Conservation (phyloP, 768 basidiomycete species). For the Russula emetica region DNA sequence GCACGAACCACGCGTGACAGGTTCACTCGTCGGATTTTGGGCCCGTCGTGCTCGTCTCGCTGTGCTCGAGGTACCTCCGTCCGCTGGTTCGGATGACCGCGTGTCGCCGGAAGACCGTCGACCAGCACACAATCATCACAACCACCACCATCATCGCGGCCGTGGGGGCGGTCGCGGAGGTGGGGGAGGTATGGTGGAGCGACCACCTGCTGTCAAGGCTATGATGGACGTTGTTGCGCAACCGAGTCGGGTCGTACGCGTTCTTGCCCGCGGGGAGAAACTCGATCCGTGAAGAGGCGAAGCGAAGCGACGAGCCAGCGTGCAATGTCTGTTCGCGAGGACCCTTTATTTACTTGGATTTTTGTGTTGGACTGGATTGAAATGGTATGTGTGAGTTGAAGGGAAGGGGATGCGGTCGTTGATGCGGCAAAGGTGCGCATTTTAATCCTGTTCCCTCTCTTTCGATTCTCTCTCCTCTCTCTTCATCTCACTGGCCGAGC, state of each 20-base stretch:
- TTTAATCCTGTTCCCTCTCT: neutral
- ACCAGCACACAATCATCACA: slow-evolving; percentile 15
- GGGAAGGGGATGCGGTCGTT: neutral
- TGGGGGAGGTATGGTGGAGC: slow-evolving; percentile 57
- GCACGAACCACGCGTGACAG: slow-evolving; percentile 61
- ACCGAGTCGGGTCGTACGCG: slow-evolving; percentile 69
- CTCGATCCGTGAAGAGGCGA: slow-evolving; percentile 47
- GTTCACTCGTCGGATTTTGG: slow-evolving; percentile 62
- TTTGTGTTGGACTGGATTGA: neutral
- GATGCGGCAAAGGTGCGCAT: slow-evolving; percentile 3
- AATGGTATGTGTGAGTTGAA: slow-evolving; percentile 1
- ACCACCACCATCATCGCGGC: slow-evolving; percentile 24
- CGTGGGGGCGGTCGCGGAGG: slow-evolving; percentile 33
- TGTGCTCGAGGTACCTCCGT: slow-evolving; percentile 52
- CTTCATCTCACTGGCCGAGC: neutral
- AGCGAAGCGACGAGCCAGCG: neutral
- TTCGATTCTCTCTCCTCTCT: neutral
- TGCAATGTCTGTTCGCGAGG: slow-evolving; percentile 1
- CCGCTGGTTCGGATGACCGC: slow-evolving; percentile 23
- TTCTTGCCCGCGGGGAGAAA: slow-evolving; percentile 82
- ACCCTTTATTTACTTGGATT: slow-evolving; percentile 3
- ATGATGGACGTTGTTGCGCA: slow-evolving; percentile 78
- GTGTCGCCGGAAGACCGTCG: slow-evolving; percentile 34
- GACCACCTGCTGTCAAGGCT: slow-evolving; percentile 70
- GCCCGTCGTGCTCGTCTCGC: slow-evolving; percentile 58